phyloP scores from a whole-genome alignment of 345 rosid species.

The Triadica sebifera region DNA sequence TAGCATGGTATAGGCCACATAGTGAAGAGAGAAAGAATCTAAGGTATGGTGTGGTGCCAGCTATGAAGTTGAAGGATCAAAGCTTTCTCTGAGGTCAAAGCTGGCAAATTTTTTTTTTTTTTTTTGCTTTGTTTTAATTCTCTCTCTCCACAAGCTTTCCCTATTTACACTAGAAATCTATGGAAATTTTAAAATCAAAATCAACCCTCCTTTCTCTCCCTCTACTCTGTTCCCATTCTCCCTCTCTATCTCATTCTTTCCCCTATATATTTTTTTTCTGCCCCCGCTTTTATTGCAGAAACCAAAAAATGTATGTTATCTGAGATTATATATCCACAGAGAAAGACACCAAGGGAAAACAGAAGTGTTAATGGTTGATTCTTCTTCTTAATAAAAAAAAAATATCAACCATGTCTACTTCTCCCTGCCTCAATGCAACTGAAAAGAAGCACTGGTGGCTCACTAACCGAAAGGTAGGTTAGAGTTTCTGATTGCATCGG shows the following conservation, averaged over 20 bases:
- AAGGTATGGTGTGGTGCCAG: constrained; percentile 60
- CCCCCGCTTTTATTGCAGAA: constrained; percentile 14
- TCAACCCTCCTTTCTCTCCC: constrained; percentile 14
- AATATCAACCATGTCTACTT: constrained; percentile 40
- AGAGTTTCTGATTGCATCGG: not conserved
- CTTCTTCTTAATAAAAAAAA: constrained; percentile 23
- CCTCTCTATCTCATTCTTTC: constrained; percentile 21
- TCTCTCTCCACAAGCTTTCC: constrained; percentile 7
- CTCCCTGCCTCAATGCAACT: constrained; percentile 33
- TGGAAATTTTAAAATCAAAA: not conserved
- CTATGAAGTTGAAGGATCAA: constrained; percentile 69
- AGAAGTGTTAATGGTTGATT: constrained; percentile 25
- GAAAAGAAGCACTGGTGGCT: constrained; percentile 91
- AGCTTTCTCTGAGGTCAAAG: constrained; percentile 78
- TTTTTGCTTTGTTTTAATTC: constrained; percentile 10
- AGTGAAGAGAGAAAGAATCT: constrained; percentile 43
- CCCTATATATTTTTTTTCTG: constrained; percentile 22
- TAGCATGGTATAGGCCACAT: constrained; percentile 27
- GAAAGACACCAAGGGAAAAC: constrained; percentile 9
- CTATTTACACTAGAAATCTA: constrained; percentile 5
- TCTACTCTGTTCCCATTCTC: constrained; percentile 27
- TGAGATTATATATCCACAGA: not conserved
- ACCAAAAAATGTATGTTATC: constrained; percentile 32
- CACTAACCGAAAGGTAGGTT: constrained; percentile 66
- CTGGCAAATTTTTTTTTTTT: constrained; percentile 43